These are phyloP conservation scores for Penicillium egyptiacum DNA, from an alignment of 495 filamentous ascomycete genomes.

Conservation along the genomic window DNA sequence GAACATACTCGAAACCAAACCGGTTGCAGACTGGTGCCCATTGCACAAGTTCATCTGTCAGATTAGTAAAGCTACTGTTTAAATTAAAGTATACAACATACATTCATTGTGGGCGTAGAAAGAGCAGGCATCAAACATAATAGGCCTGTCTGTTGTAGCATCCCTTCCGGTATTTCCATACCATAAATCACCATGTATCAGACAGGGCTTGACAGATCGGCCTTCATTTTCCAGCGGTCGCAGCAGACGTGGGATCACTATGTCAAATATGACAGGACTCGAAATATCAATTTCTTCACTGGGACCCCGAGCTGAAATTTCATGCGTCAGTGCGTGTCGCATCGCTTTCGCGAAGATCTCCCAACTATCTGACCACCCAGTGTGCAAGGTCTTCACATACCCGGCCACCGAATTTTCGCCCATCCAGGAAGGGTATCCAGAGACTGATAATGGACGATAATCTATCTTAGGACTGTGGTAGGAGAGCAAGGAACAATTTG, in stretches of 20 bases:
- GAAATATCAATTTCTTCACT: neutral
- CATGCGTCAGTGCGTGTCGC: neutral
- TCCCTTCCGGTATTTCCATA: neutral
- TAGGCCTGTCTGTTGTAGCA: neutral
- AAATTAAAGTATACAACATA: neutral
- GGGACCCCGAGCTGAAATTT: neutral
- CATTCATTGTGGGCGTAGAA: neutral
- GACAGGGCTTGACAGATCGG: neutral
- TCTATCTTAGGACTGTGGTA: too few relatives aligned
- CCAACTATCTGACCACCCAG: neutral
- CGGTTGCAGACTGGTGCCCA: neutral
- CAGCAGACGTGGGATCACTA: neutral
- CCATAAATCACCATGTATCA: neutral
- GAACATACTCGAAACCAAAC: neutral
- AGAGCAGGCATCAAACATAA: neutral
- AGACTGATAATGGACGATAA: too few relatives aligned
- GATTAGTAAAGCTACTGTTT: neutral
- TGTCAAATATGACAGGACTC: neutral
- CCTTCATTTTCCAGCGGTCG: neutral
- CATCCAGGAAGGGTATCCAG: too few relatives aligned
- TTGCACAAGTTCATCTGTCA: neutral
- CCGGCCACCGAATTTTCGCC: too few relatives aligned
- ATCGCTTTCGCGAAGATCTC: neutral
- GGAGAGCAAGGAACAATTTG: too few relatives aligned
- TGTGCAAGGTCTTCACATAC: neutral